Evolutionary conservation across 305 asterid genomes (phyloP).

Genomic region (Fraxinus sp.): DNA sequence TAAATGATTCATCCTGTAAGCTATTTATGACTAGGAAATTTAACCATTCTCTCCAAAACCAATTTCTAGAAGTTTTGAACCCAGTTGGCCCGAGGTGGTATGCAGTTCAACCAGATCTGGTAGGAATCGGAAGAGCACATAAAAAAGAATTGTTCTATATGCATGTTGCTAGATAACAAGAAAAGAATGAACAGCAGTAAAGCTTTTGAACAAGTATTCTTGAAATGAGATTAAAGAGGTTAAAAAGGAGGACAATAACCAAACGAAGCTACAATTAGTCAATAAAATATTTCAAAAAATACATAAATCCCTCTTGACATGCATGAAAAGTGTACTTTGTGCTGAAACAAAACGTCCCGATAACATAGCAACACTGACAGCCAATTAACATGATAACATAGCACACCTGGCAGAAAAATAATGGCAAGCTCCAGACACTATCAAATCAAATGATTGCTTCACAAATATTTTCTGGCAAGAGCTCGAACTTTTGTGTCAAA

Average conservation of each 20-base stretch:
- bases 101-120: neutral
- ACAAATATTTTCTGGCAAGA: slow-evolving; percentile 82
- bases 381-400: neutral
- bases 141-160: neutral
- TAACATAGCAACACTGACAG: slow-evolving; percentile 28
- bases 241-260: neutral
- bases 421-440: slow-evolving; percentile 24
- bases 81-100: neutral
- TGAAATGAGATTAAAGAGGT: neutral
- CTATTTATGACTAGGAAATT: neutral
- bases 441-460: slow-evolving; percentile 26
- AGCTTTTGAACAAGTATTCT: neutral
- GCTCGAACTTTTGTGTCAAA: slow-evolving; percentile 92
- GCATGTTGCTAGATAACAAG: neutral
- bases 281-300: slow-evolving; percentile 20
- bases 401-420: slow-evolving; percentile 30
- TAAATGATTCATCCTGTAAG: neutral
- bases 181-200: neutral
- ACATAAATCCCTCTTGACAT: slow-evolving; percentile 3
- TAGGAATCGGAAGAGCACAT: slow-evolving; percentile 1
- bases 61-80: neutral
- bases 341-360: slow-evolving; percentile 9
- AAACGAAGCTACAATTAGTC: slow-evolving; percentile 13
- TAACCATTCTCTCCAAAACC: neutral
- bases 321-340: slow-evolving; percentile 11